Evolutionary conservation across 192 early-diverging fungal species (phyloP), one percentile per base, ranked within the genome.

Genomic region (Entomortierella parvispora): DNA sequence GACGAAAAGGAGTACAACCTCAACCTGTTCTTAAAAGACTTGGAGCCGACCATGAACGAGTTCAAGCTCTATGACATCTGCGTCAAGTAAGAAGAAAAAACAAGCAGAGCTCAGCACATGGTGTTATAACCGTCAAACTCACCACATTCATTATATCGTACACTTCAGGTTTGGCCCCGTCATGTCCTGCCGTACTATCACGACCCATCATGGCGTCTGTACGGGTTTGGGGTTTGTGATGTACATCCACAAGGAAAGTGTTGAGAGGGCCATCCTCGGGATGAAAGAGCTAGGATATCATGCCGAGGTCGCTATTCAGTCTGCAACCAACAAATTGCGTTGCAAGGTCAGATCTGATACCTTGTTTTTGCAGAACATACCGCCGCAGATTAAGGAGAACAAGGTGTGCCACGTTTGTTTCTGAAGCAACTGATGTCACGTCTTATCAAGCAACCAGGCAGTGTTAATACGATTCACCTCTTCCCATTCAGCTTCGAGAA

Each of bases 351-450:
- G 47, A 26, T 77, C 74, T 1, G 74, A 77, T 29, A 66, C 62
- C 14, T 56, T 77, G 23, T 77, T 77, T 58, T 32, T 77, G 25
- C 74, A 77, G 25, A 77, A 77, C 43, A 77, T 77, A 26, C 74
- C 74, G 3, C 29, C 53, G 20, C 44, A 64, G 50, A 68, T 77
- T 46, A 68, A 62, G 25, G 74, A 77, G 22, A 45, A 51, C 17
- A 77, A 77, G 66, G 74, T 77, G 51, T 17, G 3, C 15, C 5
- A 8, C 37, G 5, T 9, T 12, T 40, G 12, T 12, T 40, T 40
- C 37, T 40, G 37, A 40, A 9, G 37, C n/a, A 29, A 34, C 42
- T 31, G 31, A 12, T 42, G 5, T 58, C 4, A 42, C 22, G 14
- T 26, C 2, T 29, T 46, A 15, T 45, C 31, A 4, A 53, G 47